Evolutionary conservation across 108 stramenopile species (phyloP), one percentile per base, ranked within the genome.

Genomic region (Skeletonema grethae): DNA sequence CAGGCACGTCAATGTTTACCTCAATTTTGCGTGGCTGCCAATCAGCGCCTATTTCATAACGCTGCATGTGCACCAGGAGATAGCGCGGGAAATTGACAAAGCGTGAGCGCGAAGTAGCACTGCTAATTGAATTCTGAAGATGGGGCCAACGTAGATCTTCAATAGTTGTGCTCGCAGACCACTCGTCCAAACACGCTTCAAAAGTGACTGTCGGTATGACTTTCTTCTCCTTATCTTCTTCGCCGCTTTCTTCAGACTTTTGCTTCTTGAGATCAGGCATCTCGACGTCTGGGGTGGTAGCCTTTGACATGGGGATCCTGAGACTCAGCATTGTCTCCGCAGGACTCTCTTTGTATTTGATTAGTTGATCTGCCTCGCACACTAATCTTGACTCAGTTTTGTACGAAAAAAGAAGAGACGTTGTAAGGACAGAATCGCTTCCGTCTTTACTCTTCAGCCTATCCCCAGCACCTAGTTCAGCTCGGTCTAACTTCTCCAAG

Each of bases 1-100:
- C 84, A 4, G 98, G 97, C 62, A 98, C 86, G 56, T 96, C 95
- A n/a, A 99, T 87, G 34, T 95, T 84, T 11, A 96, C 98, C 70
- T 96, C 92, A 61, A 99, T 74, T 75, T 99, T 99, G 69, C 91
- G 79, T 8, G 97, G 97, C 70, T 83, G 80, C 97, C 98, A 99
- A 73, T 95, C 89, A 1, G 87, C 86, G 28, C 93, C 97, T 13
- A 98, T 67, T 67, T 88, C 82, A 72, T 99, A 99, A 11, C 99
- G 91, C 46, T 93, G 86, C 67, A 98, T 84, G 74, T 98, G 93
- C 22, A 99, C 67, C 72, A 96, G 62, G 50, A 99, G 83, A 72
- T 99, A 99, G 16, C 91, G 86, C 3, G 99, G 99, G 59, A 98
- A 98, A 75, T 92, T 98, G 16, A 46, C 70, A 56, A 99, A 70